Percentiles rank a stretch among this genome's conserved stretches.
These are phyloP conservation scores for Phlebiopsis gigantea DNA, from an alignment of 768 basidiomycete species.

Conservation along the genomic window DNA sequence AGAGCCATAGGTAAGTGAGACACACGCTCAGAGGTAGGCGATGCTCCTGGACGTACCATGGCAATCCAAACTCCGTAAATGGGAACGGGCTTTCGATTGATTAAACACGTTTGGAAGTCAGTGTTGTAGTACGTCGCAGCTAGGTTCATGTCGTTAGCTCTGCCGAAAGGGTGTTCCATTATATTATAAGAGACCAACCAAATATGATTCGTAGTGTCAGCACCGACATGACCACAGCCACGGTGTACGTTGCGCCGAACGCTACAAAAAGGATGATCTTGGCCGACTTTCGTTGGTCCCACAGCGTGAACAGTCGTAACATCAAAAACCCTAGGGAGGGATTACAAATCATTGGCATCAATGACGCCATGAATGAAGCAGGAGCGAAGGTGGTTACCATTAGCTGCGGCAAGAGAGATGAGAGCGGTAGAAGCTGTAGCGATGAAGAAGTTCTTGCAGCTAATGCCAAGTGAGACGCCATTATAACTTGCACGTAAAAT, in stretches of 20 bases:
- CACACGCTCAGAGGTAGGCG: neutral
- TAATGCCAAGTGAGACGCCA: no score
- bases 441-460: no score
- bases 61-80: conserved; percentile 2
- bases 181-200: neutral
- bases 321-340: neutral
- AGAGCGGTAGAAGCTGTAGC: no score
- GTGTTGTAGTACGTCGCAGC: neutral
- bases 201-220: neutral
- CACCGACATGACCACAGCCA: neutral
- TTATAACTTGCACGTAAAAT: no score
- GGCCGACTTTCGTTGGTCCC: neutral
- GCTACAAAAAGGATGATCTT: neutral
- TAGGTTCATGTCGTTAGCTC: neutral
- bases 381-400: no score
- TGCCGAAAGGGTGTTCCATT: no score
- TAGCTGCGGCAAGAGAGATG: no score
- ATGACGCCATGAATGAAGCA: no score
- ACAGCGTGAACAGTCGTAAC: neutral
- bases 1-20: neutral
- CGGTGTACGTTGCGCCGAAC: neutral
- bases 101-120: neutral
- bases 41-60: conserved; percentile 10
- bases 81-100: neutral
- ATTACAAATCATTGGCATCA: no score